Base-by-base conservation (phyloP, 805 yeast genomes). In the Metschnikowia picachoensis region DNA sequence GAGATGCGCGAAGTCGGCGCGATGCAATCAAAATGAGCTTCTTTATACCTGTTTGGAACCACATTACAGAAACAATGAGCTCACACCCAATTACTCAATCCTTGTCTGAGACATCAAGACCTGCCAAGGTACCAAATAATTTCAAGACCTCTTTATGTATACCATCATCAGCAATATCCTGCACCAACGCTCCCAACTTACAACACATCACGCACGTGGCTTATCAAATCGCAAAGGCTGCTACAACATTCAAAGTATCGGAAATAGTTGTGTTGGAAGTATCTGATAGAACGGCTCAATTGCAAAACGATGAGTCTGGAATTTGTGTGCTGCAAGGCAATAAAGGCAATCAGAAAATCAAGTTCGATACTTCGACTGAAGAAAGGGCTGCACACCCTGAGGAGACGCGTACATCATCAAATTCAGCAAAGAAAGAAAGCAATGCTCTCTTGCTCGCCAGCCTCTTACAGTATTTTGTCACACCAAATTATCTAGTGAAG, bases 401-500 rank as follows among this genome's bases (percentile, higher is more conserved):
- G 44, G 9, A 50, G 49, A n/a, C 35, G 53, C 1, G 38, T n/a
- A 54, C 56, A 12, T 51, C 46, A 4, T 51, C 46, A 4, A 46
- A 37, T 5, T 28, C 37, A 27, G 39, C 8, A 15, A 12, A 30
- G 46, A 55, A 3, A 52, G 60, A 63, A 41, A 70, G 57, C 47
- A 70, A 72, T 32, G 67, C 83, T 0, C 64, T 82, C 60, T 58
- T 82, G 8, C 73, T 88, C 44, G 90, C 92, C 1, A 71, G 83
- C 1, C 69, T 90, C 34, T 67, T 90, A 46, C 95, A 88, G 60
- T 89, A 70, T 60, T 87, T 87, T 58, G 80, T 89, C 13, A 89
- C 96, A 0, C 96, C 97, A 1, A 85, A 88, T 40, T 87, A 90
- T 59, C 70, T 90, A 36, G 77, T 82, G 15, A 82, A 83, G 49